phyloP scores from a whole-genome alignment of 2,329 filamentous ascomycete genomes.

The Aspergillus flavus region DNA sequence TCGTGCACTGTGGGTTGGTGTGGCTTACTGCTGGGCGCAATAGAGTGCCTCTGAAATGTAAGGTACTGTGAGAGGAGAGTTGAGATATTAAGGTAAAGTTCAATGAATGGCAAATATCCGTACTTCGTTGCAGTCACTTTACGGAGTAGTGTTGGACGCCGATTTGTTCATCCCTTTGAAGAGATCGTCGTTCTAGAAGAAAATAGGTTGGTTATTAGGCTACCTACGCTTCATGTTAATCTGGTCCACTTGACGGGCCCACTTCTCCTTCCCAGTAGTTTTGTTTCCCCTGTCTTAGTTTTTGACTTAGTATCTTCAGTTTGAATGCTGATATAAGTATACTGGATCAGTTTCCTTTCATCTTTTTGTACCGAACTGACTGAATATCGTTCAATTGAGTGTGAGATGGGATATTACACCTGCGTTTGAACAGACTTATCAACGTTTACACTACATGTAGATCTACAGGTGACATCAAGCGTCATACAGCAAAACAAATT shows the following conservation, averaged over 20 bases:
- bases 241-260: background rate
- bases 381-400: background rate
- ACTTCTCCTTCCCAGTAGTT: background rate
- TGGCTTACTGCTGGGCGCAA: background rate
- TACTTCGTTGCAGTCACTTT: too few relatives aligned
- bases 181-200: background rate
- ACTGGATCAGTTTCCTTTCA: background rate
- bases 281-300: background rate
- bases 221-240: background rate
- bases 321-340: background rate
- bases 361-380: background rate
- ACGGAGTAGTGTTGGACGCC: too few relatives aligned
- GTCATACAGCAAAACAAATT: too few relatives aligned
- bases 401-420: background rate
- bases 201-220: background rate
- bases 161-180: background rate
- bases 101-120: too few relatives aligned
- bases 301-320: background rate
- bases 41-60: background rate
- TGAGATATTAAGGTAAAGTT: background rate
- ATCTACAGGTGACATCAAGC: background rate
- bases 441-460: background rate
- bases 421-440: background rate
- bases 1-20: background rate
- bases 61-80: background rate